phyloP scores from a whole-genome alignment of 768 basidiomycete genomes.

The Rhodosporidiobolus sp. region DNA sequence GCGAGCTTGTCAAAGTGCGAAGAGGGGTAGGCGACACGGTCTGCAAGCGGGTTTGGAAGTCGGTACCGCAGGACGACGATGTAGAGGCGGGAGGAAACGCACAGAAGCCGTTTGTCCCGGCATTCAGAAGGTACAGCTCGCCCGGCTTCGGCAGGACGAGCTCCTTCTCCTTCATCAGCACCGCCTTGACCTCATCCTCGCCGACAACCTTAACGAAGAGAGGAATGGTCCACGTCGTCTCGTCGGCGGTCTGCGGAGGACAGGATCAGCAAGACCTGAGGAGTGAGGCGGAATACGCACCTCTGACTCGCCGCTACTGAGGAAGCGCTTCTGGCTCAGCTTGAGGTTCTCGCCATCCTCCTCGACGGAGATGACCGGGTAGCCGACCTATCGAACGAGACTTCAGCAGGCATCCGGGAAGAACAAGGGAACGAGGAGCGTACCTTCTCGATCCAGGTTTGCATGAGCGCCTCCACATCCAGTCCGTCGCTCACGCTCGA shows the following conservation, averaged over 20 bases:
- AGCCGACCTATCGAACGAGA: constrained; percentile 59
- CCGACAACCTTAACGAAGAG: constrained; percentile 8
- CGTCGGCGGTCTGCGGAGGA: constrained; percentile 53
- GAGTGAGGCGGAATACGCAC: neutral
- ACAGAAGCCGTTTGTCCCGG: constrained; percentile 1
- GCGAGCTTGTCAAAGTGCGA: constrained; percentile 75
- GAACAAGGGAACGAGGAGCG: neutral
- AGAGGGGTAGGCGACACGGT: constrained; percentile 79
- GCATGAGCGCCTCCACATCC: constrained; percentile 76
- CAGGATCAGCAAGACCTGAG: neutral
- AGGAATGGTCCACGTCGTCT: constrained; percentile 14
- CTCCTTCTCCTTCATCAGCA: constrained; percentile 69
- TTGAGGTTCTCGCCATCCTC: constrained; percentile 68
- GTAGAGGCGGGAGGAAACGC: neutral
- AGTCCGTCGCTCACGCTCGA: constrained; percentile 66
- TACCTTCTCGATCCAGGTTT: constrained; percentile 75
- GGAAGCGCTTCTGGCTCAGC: constrained; percentile 85
- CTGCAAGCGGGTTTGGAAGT: constrained; percentile 14
- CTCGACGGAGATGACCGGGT: constrained; percentile 80
- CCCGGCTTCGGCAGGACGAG: constrained; percentile 59
- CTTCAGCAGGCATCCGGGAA: neutral
- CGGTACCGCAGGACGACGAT: neutral
- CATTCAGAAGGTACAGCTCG: constrained; percentile 57
- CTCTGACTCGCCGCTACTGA: constrained; percentile 57
- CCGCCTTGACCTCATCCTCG: constrained; percentile 48